Percentiles rank a stretch among this genome's conserved stretches.
Conservation (phyloP, 2,329 filamentous ascomycete species). For the Chaetomiaceae sp. region DNA sequence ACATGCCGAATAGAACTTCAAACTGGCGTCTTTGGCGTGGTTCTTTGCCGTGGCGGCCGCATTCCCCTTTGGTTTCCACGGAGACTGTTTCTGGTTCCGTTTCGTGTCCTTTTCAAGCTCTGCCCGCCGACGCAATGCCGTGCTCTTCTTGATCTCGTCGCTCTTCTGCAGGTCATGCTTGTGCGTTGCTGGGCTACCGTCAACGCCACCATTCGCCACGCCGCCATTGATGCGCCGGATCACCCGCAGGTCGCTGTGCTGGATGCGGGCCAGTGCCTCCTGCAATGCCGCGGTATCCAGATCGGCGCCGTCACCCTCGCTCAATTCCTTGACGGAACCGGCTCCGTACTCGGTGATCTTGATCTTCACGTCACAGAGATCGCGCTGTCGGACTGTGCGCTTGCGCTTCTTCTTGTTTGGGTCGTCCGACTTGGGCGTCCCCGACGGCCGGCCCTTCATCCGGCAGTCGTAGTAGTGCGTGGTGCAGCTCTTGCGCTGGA, state of each 20-base stretch:
- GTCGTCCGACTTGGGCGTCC: conserved; percentile 73
- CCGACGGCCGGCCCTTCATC: conserved; percentile 72
- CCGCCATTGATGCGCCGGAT: conserved; percentile 75
- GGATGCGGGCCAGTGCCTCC: conserved; percentile 37
- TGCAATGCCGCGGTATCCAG: conserved; percentile 23
- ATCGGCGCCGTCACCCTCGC: conserved; percentile 1
- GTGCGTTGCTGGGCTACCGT: conserved; percentile 55
- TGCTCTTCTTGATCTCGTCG: conserved; percentile 78
- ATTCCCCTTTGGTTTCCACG: conserved; percentile 21
- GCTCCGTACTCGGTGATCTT: conserved; percentile 78
- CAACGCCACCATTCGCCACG: conserved; percentile 54
- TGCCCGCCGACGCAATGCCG: conserved; percentile 60
- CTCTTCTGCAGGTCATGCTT: conserved; percentile 69
- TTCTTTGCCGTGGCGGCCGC: conserved; percentile 48
- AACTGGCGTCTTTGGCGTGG: conserved; percentile 62
- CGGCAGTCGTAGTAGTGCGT: conserved; percentile 84
- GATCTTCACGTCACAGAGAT: conserved; percentile 83
- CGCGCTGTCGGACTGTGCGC: conserved; percentile 65
- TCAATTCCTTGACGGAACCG: conserved; percentile 34
- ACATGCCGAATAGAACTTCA: conserved; percentile 78
- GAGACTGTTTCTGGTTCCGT: conserved; percentile 42
- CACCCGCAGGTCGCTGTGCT: conserved; percentile 60
- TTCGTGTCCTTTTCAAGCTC: conserved; percentile 62
- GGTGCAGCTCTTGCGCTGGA: conserved; percentile 77
- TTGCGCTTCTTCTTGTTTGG: conserved; percentile 80